Evolutionary conservation across 1,284 basidiomycete genomes (phyloP).

Genomic region (Rugosomyces carneus): DNA sequence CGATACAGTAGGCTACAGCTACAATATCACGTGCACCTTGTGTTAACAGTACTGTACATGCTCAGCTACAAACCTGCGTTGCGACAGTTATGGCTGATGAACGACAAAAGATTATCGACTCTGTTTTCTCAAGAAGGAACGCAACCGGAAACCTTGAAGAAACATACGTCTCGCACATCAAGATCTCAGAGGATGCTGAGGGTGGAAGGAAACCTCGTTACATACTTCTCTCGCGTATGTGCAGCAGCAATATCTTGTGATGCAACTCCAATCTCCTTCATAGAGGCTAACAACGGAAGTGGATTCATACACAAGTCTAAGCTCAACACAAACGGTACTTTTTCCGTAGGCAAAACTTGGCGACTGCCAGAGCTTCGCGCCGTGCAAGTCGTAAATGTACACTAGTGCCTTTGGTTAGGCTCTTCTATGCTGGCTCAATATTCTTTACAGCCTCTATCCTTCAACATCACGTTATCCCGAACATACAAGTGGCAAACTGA

Average conservation of each 20-base stretch:
- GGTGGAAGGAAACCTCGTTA: conserved; percentile 77
- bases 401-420: background rate
- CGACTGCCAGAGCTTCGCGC: conserved; percentile 74
- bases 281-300: conserved; percentile 59
- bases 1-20: background rate
- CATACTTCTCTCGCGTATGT: conserved; percentile 82
- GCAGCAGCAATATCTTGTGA: conserved; percentile 3
- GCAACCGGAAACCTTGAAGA: conserved; percentile 63
- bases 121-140: conserved; percentile 74
- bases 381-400: conserved; percentile 67
- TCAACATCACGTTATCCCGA: conserved; percentile 79
- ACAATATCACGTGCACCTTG: background rate
- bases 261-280: conserved; percentile 14
- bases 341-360: conserved; percentile 99
- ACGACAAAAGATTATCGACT: conserved; percentile 70
- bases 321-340: conserved; percentile 89
- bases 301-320: conserved; percentile 95
- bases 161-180: conserved; percentile 78
- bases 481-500: conserved; percentile 88
- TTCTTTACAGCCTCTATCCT: conserved; percentile 47
- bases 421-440: background rate
- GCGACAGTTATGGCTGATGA: conserved; percentile 47
- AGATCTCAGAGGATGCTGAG: conserved; percentile 81
- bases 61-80: background rate
- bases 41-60: no score